Conservation (phyloP, 1,284 basidiomycete genomes). For the Porodaedalea pini region DNA sequence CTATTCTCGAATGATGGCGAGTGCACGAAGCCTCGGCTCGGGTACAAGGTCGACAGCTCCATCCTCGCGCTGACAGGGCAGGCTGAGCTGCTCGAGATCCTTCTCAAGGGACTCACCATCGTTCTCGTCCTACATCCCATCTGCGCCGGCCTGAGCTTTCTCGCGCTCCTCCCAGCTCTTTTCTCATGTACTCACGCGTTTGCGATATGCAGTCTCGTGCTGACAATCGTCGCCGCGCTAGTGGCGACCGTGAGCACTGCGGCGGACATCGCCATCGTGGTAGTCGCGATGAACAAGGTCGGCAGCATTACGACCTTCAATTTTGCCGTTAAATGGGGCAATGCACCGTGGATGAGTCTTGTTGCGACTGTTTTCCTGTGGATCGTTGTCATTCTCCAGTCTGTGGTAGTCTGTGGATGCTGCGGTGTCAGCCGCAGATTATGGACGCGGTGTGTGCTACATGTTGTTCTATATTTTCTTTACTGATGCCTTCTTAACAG, state of each 20-base stretch:
- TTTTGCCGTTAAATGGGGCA: constrained; percentile 56
- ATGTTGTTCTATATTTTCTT: not conserved
- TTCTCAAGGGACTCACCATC: constrained; percentile 56
- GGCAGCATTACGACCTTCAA: constrained; percentile 37
- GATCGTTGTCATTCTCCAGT: constrained; percentile 55
- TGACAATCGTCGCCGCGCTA: constrained; percentile 52
- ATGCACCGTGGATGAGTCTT: constrained; percentile 68
- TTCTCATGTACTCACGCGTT: constrained; percentile 31
- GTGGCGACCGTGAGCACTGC: constrained; percentile 52
- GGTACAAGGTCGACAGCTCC: constrained; percentile 37
- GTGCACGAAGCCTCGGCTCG: constrained; percentile 58
- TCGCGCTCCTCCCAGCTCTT: constrained; percentile 53
- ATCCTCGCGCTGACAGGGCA: constrained; percentile 44
- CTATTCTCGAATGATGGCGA: constrained; percentile 34
- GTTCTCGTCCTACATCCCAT: constrained; percentile 50
- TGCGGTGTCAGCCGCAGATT: constrained; percentile 51
- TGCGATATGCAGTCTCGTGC: constrained; percentile 56
- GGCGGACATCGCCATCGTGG: constrained; percentile 56
- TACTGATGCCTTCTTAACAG: not conserved
- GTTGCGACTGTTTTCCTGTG: constrained; percentile 52
- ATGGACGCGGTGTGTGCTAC: constrained; percentile 16
- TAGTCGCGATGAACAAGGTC: constrained; percentile 46
- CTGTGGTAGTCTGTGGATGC: constrained; percentile 62
- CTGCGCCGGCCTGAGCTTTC: constrained; percentile 47
- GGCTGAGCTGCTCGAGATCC: constrained; percentile 38